A percentile compares a stretch with the other conserved stretches of the same genome.
Evolutionary conservation across 129 eudicot genomes (phyloP).

Genomic region (Daucus carota): DH1_v3.0 NC_030389.2:5859001-5859500

Average conservation of each 20-base stretch:
- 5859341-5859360: slow-evolving; percentile 1
- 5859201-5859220: background rate
- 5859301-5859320: slow-evolving; percentile 12
- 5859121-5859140: slow-evolving; percentile 26
- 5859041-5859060: slow-evolving; percentile 10
- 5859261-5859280: slow-evolving; percentile 8
- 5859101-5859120: slow-evolving; percentile 33
- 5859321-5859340: background rate
- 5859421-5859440: slow-evolving; percentile 45
- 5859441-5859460: slow-evolving; percentile 34
- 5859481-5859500: slow-evolving; percentile 20
- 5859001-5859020: background rate
- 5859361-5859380: background rate
- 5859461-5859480: slow-evolving; percentile 12
- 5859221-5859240: slow-evolving; percentile 14
- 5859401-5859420: slow-evolving; percentile 14
- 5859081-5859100: slow-evolving; percentile 40
- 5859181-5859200: background rate
- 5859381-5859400: background rate
- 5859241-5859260: slow-evolving; percentile 30
- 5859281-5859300: slow-evolving; percentile 40
- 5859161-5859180: background rate
- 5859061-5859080: slow-evolving; percentile 37
- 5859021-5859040: background rate
- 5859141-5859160: background rate